Conservation (phyloP, 1,139 yeast genomes). For the Protomyces arabidopsidicola region DNA sequence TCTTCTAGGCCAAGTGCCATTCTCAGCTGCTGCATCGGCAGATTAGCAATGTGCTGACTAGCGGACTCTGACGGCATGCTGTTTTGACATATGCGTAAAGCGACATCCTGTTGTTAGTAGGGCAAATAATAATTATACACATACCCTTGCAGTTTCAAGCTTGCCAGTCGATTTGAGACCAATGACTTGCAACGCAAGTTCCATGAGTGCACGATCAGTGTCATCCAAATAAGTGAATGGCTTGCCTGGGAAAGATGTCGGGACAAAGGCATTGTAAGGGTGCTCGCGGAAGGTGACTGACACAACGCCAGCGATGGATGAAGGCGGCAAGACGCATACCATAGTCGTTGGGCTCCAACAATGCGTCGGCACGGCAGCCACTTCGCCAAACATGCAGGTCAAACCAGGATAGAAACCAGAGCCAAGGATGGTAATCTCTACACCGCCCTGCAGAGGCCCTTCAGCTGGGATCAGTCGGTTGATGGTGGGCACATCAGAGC, state of each 20-base stretch:
- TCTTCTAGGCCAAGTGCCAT: conserved; percentile 33
- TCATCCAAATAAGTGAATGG: conserved; percentile 87
- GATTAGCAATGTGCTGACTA: neutral
- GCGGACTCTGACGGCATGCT: conserved; percentile 15
- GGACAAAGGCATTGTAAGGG: conserved; percentile 32
- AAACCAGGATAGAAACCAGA: conserved; percentile 78
- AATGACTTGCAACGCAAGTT: conserved; percentile 85
- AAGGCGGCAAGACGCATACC: conserved; percentile 89
- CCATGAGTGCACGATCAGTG: conserved; percentile 86
- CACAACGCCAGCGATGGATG: conserved; percentile 83
- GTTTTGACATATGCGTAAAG: conserved; percentile 14
- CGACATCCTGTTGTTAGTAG: conserved; percentile 17
- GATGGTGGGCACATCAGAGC: conserved; percentile 17
- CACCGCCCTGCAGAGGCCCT: conserved; percentile 93
- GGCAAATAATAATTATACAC: conserved; percentile 40
- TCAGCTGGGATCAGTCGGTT: conserved; percentile 80
- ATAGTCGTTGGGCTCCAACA: conserved; percentile 95
- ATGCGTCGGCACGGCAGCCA: conserved; percentile 78
- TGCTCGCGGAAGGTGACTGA: conserved; percentile 68
- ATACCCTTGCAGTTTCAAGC: conserved; percentile 79
- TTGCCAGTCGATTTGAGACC: conserved; percentile 94
- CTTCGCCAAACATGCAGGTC: conserved; percentile 78
- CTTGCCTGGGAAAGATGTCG: conserved; percentile 43
- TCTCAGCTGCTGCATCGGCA: conserved; percentile 5
- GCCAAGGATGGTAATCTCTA: conserved; percentile 86